phyloP scores from a whole-genome alignment of 345 rosid genomes.

The Cardamine resedifolia region DNA sequence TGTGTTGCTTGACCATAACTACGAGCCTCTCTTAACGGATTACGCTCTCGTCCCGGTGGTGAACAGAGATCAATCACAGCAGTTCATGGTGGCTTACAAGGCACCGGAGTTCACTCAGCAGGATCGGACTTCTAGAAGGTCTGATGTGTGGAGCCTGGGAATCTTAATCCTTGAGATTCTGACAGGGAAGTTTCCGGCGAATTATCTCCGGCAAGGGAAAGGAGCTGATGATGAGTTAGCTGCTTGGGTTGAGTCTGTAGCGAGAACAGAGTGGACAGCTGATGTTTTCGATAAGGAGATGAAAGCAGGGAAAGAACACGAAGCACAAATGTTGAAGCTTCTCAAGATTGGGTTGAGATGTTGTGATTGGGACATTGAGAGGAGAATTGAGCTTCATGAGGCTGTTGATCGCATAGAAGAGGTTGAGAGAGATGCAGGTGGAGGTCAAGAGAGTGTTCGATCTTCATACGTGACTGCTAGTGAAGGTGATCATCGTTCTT shows the following conservation, averaged over 20 bases:
- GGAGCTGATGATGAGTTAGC: constrained; percentile 56
- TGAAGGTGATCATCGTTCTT: constrained; percentile 56
- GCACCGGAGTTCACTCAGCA: constrained; percentile 69
- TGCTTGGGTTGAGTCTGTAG: constrained; percentile 75
- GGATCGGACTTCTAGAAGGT: constrained; percentile 50
- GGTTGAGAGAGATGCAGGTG: constrained; percentile 51
- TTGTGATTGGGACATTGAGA: constrained; percentile 73
- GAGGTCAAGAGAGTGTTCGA: constrained; percentile 51
- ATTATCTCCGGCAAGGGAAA: constrained; percentile 63
- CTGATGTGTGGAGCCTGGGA: constrained; percentile 92
- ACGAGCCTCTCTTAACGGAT: constrained; percentile 61
- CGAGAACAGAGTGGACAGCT: constrained; percentile 77
- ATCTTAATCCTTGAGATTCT: constrained; percentile 74
- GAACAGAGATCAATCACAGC: constrained; percentile 65
- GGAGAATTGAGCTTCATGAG: constrained; percentile 64
- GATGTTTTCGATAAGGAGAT: constrained; percentile 86
- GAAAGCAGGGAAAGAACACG: constrained; percentile 54
- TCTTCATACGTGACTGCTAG: constrained; percentile 55
- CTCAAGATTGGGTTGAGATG: constrained; percentile 85
- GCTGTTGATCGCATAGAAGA: constrained; percentile 54
- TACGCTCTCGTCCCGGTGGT: constrained; percentile 59
- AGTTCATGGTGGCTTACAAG: constrained; percentile 70
- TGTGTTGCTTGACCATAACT: constrained; percentile 55
- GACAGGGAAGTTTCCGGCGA: constrained; percentile 84
- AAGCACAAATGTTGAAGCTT: constrained; percentile 77